These are phyloP conservation scores for Colletotrichum phormii DNA, from an alignment of 2,329 filamentous ascomycete species.

Conservation along the genomic window DNA sequence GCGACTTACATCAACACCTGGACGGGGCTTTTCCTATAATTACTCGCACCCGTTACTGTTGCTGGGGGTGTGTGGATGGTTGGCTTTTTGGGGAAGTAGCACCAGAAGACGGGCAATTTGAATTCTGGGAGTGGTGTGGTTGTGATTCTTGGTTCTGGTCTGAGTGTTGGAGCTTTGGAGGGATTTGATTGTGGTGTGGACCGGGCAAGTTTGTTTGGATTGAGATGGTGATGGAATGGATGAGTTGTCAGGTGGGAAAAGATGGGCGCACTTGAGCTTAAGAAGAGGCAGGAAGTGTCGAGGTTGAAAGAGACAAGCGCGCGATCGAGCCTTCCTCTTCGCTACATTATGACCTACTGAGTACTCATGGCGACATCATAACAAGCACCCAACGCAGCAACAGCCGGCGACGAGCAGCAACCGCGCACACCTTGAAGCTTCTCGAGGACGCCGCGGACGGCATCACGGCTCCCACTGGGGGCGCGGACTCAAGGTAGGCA, in stretches of 20 bases:
- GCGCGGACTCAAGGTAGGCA: not conserved
- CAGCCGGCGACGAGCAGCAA: slow-evolving; percentile 15
- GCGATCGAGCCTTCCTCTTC: slow-evolving; percentile 7
- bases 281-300: slow-evolving; percentile 3
- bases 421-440: slow-evolving; percentile 10
- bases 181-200: not conserved
- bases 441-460: not conserved
- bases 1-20: slow-evolving; percentile 33
- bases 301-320: slow-evolving; percentile 6
- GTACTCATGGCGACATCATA: slow-evolving; percentile 15
- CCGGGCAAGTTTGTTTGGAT: slow-evolving; percentile 5
- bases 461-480: slow-evolving; percentile 23
- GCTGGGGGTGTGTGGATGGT: not conserved
- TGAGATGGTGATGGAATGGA: slow-evolving; percentile 12
- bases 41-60: slow-evolving; percentile 6
- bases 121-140: slow-evolving; percentile 4
- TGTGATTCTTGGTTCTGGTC: too few species aligned
- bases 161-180: not conserved
- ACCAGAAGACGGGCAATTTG: slow-evolving; percentile 3
- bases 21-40: slow-evolving; percentile 27
- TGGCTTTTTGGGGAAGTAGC: not conserved
- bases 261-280: slow-evolving; percentile 6
- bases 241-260: slow-evolving; percentile 3
- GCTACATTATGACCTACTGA: not conserved
- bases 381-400: slow-evolving; percentile 26